These are phyloP conservation scores for Castanea mollissima DNA, from an alignment of 306 rosid species.

Conservation along the genomic window DNA sequence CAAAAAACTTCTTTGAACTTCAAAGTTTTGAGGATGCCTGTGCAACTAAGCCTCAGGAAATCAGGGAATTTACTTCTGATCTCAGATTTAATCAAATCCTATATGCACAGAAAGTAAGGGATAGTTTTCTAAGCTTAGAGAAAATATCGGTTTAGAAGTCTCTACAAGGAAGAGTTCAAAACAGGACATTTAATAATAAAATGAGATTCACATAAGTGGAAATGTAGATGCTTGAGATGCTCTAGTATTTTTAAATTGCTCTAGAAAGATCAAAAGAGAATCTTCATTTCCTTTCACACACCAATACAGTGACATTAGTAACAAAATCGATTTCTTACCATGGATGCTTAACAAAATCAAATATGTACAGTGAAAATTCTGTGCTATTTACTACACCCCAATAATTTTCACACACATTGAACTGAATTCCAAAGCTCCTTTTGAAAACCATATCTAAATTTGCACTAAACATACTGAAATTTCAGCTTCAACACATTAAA, in stretches of 20 bases:
- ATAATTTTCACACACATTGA: background rate
- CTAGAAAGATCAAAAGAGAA: background rate
- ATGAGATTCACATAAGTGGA: background rate
- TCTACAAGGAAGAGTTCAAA: background rate
- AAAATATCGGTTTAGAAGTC: background rate
- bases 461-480: background rate
- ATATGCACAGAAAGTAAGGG: background rate
- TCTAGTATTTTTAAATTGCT: background rate
- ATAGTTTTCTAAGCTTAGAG: background rate
- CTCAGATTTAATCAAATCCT: background rate
- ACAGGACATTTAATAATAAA: background rate
- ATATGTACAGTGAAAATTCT: background rate
- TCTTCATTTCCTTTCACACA: background rate
- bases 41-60: background rate
- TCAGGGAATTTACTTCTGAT: background rate
- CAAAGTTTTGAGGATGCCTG: background rate
- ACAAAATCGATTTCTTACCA: background rate
- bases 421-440: too few species aligned
- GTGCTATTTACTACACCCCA: background rate
- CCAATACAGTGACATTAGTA: background rate
- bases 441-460: background rate
- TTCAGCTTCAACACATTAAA: background rate
- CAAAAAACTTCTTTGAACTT: background rate
- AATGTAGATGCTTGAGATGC: background rate
- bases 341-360: background rate